Evolutionary conservation across 1,284 basidiomycete genomes (phyloP), one percentile per base, ranked within the genome.

Genomic region (Sporisorium iseilematis-ciliati): DNA sequence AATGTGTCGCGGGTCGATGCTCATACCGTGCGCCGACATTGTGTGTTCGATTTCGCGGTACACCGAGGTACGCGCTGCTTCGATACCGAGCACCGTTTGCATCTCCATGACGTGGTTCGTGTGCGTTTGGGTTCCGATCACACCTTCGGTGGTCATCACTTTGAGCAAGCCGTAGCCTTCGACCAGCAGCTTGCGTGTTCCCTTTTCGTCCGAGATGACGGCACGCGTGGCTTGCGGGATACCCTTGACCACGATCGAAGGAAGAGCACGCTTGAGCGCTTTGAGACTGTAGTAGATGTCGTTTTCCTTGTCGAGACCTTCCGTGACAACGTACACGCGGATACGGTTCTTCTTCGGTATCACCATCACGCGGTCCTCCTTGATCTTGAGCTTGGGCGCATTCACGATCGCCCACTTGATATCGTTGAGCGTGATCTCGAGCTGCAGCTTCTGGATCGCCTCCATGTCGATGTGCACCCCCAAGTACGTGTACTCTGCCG

Each of bases 21-120:
- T 95, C 93, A 99, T 96, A 79, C 95, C 95, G 88, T 99, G 97
- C 58, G 91, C 92, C 75, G 91, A 90, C 97, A 99, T 99, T 12
- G 95, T 99, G 84, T 93, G 93, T 85, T 97, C 93, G 80, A 99
- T 86, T 63, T 99, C 95, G 83, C 96, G 93, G 87, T 97, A 92
- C 85, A 99, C 97, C 5, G 95, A 97, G 66, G 90, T 89, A 69
- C 97, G 90, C 7, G 97, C 96, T 2, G 97, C 96, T 85, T 99
- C 97, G 75, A 99, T 99, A 51, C 97, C 97, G 11, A 99, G 89
- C 11, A 99, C 95, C 81, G 93, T 90, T 38, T 92, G 91, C 35
- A 95, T 93, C 86, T 99, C 97, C 86, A 98, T 97, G 53, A 99
- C 92, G 86, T 99, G 96, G 85, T 99, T 99, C 4, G 95, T 96